A percentile compares a stretch with the other conserved stretches of the same genome.
Conservation (phyloP, 2,329 filamentous ascomycete species). For the Fusarium neocosmosporiellum region DNA sequence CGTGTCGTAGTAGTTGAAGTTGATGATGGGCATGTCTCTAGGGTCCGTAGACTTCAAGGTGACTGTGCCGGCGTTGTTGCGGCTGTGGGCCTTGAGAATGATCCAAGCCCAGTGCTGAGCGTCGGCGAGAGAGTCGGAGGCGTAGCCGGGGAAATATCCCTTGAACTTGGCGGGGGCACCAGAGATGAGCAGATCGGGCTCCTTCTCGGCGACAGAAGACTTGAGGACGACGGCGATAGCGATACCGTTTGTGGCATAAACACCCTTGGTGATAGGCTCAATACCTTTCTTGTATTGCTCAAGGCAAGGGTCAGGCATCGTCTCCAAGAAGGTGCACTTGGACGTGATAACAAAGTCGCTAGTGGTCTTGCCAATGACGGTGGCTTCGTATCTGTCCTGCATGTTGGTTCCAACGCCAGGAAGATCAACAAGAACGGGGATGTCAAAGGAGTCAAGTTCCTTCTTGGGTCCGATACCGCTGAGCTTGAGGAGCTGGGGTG, state of each 20-base stretch:
- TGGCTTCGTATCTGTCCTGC: conserved; percentile 62
- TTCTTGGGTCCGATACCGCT: conserved; percentile 51
- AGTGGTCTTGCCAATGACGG: conserved; percentile 32
- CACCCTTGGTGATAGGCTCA: conserved; percentile 37
- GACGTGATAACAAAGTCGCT: conserved; percentile 35
- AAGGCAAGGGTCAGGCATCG: conserved; percentile 30
- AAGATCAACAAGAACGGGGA: conserved; percentile 47
- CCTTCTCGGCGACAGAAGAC: conserved; percentile 52
- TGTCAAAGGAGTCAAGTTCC: conserved; percentile 47
- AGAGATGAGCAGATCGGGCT: conserved; percentile 65
- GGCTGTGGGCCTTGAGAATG: conserved; percentile 63
- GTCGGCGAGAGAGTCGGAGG: conserved; percentile 55
- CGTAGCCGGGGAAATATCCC: conserved; percentile 68
- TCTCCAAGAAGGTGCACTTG: conserved; percentile 36
- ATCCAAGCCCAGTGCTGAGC: conserved; percentile 55
- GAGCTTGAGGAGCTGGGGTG: conserved; percentile 62
- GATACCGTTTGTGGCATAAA: conserved; percentile 61
- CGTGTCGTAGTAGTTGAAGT: conserved; percentile 69
- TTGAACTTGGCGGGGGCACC: conserved; percentile 66
- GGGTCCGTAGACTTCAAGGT: conserved; percentile 69
- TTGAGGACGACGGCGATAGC: conserved; percentile 58
- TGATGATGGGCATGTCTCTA: conserved; percentile 71
- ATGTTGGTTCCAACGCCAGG: conserved; percentile 70
- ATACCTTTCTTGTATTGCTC: conserved; percentile 28
- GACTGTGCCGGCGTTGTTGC: conserved; percentile 72